phyloP scores from a whole-genome alignment of 2,329 filamentous ascomycete species.

The Thelonectria rubi region DNA sequence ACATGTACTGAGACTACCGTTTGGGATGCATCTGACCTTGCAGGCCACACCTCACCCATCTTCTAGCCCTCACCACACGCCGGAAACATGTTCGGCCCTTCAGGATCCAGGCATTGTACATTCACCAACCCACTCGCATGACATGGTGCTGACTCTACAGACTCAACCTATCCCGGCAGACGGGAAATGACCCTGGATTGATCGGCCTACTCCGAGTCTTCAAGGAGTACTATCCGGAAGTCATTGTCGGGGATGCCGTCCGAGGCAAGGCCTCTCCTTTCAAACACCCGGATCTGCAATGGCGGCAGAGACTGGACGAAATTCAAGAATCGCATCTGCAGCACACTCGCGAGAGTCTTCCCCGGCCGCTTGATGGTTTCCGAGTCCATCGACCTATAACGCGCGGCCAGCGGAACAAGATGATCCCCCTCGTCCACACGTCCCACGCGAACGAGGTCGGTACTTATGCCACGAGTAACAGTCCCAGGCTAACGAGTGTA shows the following conservation, averaged over 20 bases:
- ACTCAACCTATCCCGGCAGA: conserved; percentile 65
- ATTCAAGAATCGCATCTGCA: conserved; percentile 70
- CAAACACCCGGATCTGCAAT: conserved; percentile 79
- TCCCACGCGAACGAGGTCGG: conserved; percentile 74
- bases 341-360: conserved; percentile 51
- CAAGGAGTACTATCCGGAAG: conserved; percentile 91
- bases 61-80: conserved; percentile 80
- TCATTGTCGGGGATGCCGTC: conserved; percentile 77
- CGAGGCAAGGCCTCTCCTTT: conserved; percentile 69
- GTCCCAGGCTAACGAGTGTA: conserved; percentile 41
- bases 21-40: conserved; percentile 30
- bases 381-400: conserved; percentile 64
- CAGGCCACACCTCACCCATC: conserved; percentile 73
- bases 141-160: conserved; percentile 47
- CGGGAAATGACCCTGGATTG: conserved; percentile 77
- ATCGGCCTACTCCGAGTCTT: conserved; percentile 81
- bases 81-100: conserved; percentile 86
- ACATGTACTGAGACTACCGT: conserved; percentile 26
- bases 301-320: conserved; percentile 72
- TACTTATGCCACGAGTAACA: not conserved
- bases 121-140: not conserved
- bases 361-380: conserved; percentile 61
- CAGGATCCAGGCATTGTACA: conserved; percentile 77
- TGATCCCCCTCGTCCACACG: conserved; percentile 77
- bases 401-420: conserved; percentile 45